Conservation (phyloP, 257 asterid genomes). For the Solanum sparsipilum region DNA sequence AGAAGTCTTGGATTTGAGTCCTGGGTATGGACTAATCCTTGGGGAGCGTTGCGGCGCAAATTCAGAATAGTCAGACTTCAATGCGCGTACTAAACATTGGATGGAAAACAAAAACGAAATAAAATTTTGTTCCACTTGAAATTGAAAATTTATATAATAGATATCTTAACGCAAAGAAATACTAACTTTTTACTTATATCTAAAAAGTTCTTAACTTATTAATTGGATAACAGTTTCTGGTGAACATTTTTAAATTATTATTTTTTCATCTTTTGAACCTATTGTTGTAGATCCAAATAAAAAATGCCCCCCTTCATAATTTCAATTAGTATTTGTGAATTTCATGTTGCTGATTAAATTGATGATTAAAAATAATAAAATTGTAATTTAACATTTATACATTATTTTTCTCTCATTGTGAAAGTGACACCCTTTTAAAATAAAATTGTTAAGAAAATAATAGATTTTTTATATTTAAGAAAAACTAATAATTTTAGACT, state of each 20-base stretch:
- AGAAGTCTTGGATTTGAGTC: no score
- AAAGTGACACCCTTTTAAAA: not conserved
- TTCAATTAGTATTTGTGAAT: not conserved
- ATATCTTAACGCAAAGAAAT: not conserved
- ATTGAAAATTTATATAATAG: not conserved
- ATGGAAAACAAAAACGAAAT: no score
- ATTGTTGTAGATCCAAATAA: not conserved
- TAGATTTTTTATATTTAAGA: no score
- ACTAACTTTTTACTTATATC: not conserved
- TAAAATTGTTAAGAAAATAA: no score
- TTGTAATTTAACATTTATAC: not conserved
- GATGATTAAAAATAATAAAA: not conserved
- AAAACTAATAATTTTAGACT: not conserved
- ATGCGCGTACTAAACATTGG: no score
- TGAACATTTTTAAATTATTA: no score
- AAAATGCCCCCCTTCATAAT: not conserved
- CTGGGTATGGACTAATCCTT: fast-evolving
- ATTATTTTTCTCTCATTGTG: not conserved
- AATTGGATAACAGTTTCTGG: not conserved
- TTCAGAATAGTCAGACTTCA: no score
- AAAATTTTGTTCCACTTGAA: not conserved
- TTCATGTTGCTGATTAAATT: not conserved
- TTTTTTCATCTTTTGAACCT: not conserved
- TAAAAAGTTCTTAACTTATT: not conserved
- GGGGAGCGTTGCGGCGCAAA: no score